Base-by-base conservation (phyloP, 2,329 filamentous ascomycete genomes). In the Blastomyces silverae region DNA sequence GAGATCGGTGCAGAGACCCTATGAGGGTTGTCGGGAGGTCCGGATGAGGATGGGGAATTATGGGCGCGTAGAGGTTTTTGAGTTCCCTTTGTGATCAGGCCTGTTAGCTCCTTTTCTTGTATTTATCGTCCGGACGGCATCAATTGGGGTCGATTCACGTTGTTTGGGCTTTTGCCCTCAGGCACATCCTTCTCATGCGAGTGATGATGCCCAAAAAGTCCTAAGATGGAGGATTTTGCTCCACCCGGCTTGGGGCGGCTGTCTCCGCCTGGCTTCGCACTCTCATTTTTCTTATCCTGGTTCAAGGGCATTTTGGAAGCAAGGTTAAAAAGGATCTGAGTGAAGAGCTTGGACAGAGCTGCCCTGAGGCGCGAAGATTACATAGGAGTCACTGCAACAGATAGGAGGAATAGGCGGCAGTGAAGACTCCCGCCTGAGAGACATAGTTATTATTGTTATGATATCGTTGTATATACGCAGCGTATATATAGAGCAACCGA, bases 71-170 rank as follows among this genome's bases (percentile, higher is more conserved):
- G 13, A 25, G 1, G 15, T 7, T 34, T 15, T 61, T 50, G 42
- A 13, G 15, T 48, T 34, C 50, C 44, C 44, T 61, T 61, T 61
- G n/a, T 48, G 44, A n/a, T 37, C 15, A 31, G 13, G n/a, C 53
- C 31, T 46, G 44, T 61, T 61, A 50, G 58, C 58, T 61, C 44
- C 25, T 50, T 28, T 61, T 37, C 44, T 48, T n/a, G 17, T 34
- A 17, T 37, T 37, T 37, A 37, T 37, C 2, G n/a, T 25, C 17
- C 28, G 22, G 15, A 20, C 7, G 17, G 22, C 22, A 50, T 50
- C 58, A 10, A 20, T 22, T 46, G 42, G 58, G 44, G 58, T 48
- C 44, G 28, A 61, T 31, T 61, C 58, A 61, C 42, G 15, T 61
- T 61, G 42, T 37, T 61, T 42, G 42, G 42, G 25, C 11, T 46